These are phyloP conservation scores for Paramecium sonneborni DNA, from an alignment of 73 alveolate genomes.

Conservation along the genomic window DNA sequence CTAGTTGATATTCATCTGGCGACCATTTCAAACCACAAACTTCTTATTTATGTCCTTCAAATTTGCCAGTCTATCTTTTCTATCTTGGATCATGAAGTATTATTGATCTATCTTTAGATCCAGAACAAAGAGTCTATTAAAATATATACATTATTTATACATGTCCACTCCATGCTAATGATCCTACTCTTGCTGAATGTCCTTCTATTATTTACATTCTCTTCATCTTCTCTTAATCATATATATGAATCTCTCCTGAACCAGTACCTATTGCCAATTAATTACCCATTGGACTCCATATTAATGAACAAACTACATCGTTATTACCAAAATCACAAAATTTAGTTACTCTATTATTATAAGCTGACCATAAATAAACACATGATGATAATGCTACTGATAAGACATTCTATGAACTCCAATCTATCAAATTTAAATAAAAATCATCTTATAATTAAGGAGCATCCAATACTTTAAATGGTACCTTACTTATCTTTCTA, in stretches of 20 bases:
- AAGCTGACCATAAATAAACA: slow-evolving; percentile 84
- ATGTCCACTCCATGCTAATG: slow-evolving; percentile 91
- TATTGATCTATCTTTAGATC: slow-evolving; percentile 61
- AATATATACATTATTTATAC: not conserved
- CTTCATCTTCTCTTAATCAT: slow-evolving; percentile 87
- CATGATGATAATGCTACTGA: slow-evolving; percentile 89
- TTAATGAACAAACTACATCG: slow-evolving; percentile 60
- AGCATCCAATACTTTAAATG: slow-evolving; percentile 99
- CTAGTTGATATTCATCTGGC: slow-evolving; percentile 80
- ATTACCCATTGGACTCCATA: slow-evolving; percentile 70
- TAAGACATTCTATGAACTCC: slow-evolving; percentile 90
- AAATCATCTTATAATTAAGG: slow-evolving; percentile 98
- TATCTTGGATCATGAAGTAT: slow-evolving; percentile 54
- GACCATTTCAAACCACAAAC: slow-evolving; percentile 97
- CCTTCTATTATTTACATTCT: slow-evolving; percentile 82
- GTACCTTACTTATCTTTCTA: slow-evolving; percentile 96
- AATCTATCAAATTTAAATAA: slow-evolving; percentile 96
- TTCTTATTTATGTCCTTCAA: slow-evolving; percentile 86
- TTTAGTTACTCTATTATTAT: slow-evolving; percentile 69
- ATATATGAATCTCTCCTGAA: slow-evolving; percentile 69
- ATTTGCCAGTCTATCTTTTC: slow-evolving; percentile 54
- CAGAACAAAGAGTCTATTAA: slow-evolving; percentile 42
- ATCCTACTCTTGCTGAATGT: slow-evolving; percentile 96
- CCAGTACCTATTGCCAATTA: slow-evolving; percentile 70
- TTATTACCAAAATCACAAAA: slow-evolving; percentile 68